Evolutionary conservation across 129 eudicot species (phyloP).

Genomic region (Artemisia tridentata): DNA sequence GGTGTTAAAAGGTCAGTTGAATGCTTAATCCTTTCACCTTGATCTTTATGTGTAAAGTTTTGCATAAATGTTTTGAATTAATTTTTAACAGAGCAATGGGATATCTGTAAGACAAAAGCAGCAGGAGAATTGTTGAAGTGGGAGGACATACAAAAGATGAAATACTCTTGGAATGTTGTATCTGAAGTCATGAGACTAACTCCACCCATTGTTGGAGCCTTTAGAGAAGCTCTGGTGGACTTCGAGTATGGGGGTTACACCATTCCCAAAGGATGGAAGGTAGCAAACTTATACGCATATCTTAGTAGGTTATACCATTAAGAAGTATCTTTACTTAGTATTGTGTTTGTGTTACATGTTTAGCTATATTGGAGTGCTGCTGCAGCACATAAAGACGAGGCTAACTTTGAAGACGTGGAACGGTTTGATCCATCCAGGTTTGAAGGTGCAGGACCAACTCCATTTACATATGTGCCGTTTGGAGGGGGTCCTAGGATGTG

Average conservation of each 20-base stretch:
- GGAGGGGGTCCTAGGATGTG: conserved; percentile 85
- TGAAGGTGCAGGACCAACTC: conserved; percentile 53
- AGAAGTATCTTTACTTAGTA: not conserved
- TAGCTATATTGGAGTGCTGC: conserved; percentile 43
- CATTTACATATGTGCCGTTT: conserved; percentile 52
- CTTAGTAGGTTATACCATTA: not conserved
- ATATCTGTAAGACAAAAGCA: conserved; percentile 44
- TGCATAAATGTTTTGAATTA: not conserved
- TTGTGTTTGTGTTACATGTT: not conserved
- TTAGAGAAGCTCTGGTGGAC: conserved; percentile 58
- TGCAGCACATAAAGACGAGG: conserved; percentile 33
- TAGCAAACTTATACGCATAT: conserved; percentile 2
- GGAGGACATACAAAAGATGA: conserved; percentile 71
- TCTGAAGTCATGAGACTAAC: conserved; percentile 53
- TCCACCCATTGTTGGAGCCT: conserved; percentile 47
- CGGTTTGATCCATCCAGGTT: conserved; percentile 62
- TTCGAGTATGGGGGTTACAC: conserved; percentile 52
- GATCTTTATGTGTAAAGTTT: too few species aligned
- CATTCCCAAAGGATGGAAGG: conserved; percentile 84
- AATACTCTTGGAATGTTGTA: conserved; percentile 67
- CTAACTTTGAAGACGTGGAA: conserved; percentile 21
- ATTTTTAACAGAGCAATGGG: conserved; percentile 38
- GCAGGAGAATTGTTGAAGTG: conserved; percentile 41
- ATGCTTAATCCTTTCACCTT: not conserved
- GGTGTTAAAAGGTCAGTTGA: conserved; percentile 44